Percentiles rank a stretch among this genome's conserved stretches.
phyloP scores from a whole-genome alignment of 495 filamentous ascomycete species.

The Penicillium diatomitis region DNA sequence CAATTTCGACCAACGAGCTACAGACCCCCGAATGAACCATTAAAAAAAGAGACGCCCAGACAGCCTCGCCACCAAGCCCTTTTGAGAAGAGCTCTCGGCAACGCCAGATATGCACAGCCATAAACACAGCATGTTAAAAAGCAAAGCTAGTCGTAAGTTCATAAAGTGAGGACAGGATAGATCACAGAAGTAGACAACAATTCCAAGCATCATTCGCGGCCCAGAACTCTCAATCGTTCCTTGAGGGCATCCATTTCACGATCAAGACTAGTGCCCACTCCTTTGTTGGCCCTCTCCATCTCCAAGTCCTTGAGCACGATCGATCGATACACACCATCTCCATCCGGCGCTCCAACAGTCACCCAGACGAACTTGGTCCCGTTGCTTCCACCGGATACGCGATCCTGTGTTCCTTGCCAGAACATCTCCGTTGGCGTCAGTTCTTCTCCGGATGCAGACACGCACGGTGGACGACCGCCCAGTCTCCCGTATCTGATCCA shows the following conservation, averaged over 20 bases:
- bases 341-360: slow-evolving; percentile 66
- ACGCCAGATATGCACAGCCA: slow-evolving; percentile 1
- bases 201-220: slow-evolving; percentile 9
- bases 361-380: slow-evolving; percentile 75
- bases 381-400: slow-evolving; percentile 34
- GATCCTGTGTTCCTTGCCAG: slow-evolving; percentile 61
- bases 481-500: slow-evolving; percentile 68
- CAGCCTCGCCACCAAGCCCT: no score
- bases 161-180: slow-evolving; percentile 8
- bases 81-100: no score
- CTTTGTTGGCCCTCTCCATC: slow-evolving; percentile 6
- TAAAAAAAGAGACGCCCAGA: no score
- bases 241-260: slow-evolving; percentile 26
- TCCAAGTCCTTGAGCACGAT: slow-evolving; percentile 27
- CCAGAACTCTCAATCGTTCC: slow-evolving; percentile 27
- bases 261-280: slow-evolving; percentile 12
- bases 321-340: slow-evolving; percentile 50
- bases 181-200: slow-evolving; percentile 3
- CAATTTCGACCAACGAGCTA: no score
- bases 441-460: slow-evolving; percentile 12
- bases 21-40: no score
- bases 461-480: slow-evolving; percentile 36
- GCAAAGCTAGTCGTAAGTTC: slow-evolving; percentile 17
- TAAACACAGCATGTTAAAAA: neutral
- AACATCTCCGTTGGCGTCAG: slow-evolving; percentile 45